Base-by-base conservation (phyloP, 805 yeast genomes). In the Metschnikowia reukaufii region DNA sequence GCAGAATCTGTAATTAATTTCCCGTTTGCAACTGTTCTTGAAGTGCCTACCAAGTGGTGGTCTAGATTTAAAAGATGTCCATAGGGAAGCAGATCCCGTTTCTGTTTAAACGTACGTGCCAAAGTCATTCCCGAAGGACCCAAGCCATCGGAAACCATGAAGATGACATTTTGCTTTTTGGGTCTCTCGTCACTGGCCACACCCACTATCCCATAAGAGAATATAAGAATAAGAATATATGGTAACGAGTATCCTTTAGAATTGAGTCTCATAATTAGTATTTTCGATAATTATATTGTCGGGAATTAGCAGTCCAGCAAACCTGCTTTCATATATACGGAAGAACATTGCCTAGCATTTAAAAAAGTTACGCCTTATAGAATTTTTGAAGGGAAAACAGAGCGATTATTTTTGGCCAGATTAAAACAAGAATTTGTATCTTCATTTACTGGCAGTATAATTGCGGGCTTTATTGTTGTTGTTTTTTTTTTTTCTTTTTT, bases 111-210 rank as follows among this genome's bases (percentile, higher is more conserved):
- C 17, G 86, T 80, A 51, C 97, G 77, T 1, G 96, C 83, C 63
- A 89, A 67, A 2, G 94, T 83, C 47, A 89, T 67, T 2, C 95
- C 84, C 0, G 96, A 85, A 2, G 96, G 96, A 0, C 96, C 96
- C 85, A 89, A 88, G 13, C 97, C 97, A 65, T 89, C 97, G 3
- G 95, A 84, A 25, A 89, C 96, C 79, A 89, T 82, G 72, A 89
- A 88, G 42, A 89, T 85, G 47, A 90, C 77, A 59, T 89, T 89
- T 59, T 81, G 83, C 72, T 86, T 15, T 17, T 16, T 34, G 13
- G 20, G 25, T 25, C 21, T 25, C 20, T 20, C 36, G 33, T 25
- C 29, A 9, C 12, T 25, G 29, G 34, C n/a, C n/a, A n/a, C n/a
- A n/a, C n/a, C n/a, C n/a, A 16, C 15, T 31, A 2, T 34, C 23